Percentiles rank a stretch among this genome's conserved stretches.
These are phyloP conservation scores for Phoma sp. DNA, from an alignment of 2,329 filamentous ascomycete species.

Conservation along the genomic window DNA sequence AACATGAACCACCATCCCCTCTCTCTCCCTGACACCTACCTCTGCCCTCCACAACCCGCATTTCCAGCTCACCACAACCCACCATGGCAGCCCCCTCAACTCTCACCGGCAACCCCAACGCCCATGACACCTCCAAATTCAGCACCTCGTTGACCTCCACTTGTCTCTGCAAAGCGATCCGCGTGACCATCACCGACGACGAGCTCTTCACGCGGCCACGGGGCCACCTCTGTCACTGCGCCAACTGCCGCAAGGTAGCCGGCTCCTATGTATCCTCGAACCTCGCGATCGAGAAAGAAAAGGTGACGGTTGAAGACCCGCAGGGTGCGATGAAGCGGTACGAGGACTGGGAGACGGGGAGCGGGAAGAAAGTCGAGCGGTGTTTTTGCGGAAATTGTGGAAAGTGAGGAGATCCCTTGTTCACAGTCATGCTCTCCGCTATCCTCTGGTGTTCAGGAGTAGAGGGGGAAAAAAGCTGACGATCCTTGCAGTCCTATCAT, in stretches of 20 bases:
- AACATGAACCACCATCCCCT: no score
- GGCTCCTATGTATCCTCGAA: conserved; percentile 53
- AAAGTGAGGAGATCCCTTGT: conserved; percentile 19
- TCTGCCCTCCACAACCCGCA: background rate
- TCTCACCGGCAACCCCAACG: conserved; percentile 50
- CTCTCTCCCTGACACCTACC: no score
- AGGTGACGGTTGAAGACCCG: conserved; percentile 55
- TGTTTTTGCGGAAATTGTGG: conserved; percentile 58
- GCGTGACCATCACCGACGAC: conserved; percentile 56
- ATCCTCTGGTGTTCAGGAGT: no score
- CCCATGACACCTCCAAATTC: conserved; percentile 44
- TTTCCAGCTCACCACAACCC: background rate
- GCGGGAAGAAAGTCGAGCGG: conserved; percentile 54
- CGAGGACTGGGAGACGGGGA: conserved; percentile 53
- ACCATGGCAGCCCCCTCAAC: conserved; percentile 13
- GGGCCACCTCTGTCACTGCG: conserved; percentile 58
- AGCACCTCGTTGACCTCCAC: conserved; percentile 46
- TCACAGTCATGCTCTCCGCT: background rate
- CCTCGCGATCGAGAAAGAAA: conserved; percentile 52
- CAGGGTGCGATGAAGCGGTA: conserved; percentile 55
- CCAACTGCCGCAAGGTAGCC: conserved; percentile 59
- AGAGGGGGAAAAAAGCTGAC: no score
- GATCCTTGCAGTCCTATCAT: conserved; percentile 52
- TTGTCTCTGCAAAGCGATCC: conserved; percentile 57
- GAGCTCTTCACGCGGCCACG: conserved; percentile 54